Conservation (phyloP, 2,329 filamentous ascomycete species). For the Conoideocrella luteorostrata region DNA sequence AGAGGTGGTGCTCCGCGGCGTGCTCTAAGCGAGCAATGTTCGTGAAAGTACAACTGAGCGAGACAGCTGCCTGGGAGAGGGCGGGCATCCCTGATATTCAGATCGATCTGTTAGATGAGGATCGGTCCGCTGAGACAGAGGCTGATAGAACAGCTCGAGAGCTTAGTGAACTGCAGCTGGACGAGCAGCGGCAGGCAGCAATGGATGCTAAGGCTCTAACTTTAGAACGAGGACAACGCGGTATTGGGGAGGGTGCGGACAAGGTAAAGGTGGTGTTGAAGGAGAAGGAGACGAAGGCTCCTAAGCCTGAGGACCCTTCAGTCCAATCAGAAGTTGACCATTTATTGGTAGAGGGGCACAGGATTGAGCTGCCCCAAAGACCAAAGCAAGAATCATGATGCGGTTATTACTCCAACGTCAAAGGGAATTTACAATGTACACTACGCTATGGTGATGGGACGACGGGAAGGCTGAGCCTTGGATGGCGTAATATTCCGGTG, state of each 20-base stretch:
- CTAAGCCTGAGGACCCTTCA: slow-evolving; percentile 16
- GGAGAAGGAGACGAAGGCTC: slow-evolving; percentile 38
- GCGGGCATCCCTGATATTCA: slow-evolving; percentile 48
- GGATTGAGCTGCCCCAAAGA: slow-evolving; percentile 25
- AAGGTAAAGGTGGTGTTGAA: slow-evolving; percentile 42
- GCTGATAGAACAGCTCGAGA: slow-evolving; percentile 29
- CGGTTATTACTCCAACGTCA: not conserved
- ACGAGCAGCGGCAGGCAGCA: slow-evolving; percentile 34
- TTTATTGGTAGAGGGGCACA: slow-evolving; percentile 46
- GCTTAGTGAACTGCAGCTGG: slow-evolving; percentile 36
- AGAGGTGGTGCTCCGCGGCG: slow-evolving; percentile 78
- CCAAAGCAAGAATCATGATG: slow-evolving; percentile 3
- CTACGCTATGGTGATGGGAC: not conserved
- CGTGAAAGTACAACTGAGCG: slow-evolving; percentile 79
- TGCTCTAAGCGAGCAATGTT: slow-evolving; percentile 79
- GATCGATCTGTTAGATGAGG: slow-evolving; percentile 64
- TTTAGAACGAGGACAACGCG: slow-evolving; percentile 39
- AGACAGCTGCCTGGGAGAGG: slow-evolving; percentile 80
- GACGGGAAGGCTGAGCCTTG: no score
- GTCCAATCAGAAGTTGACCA: slow-evolving; percentile 32
- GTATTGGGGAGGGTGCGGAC: slow-evolving; percentile 14
- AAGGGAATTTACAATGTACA: not conserved
- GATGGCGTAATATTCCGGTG: no score
- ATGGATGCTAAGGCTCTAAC: slow-evolving; percentile 39
- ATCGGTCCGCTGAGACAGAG: slow-evolving; percentile 42